Evolutionary conservation across 192 early-diverging fungal genomes (phyloP), one percentile per base, ranked within the genome.

Genomic region (Gryganskiella cystojenkinii): DNA sequence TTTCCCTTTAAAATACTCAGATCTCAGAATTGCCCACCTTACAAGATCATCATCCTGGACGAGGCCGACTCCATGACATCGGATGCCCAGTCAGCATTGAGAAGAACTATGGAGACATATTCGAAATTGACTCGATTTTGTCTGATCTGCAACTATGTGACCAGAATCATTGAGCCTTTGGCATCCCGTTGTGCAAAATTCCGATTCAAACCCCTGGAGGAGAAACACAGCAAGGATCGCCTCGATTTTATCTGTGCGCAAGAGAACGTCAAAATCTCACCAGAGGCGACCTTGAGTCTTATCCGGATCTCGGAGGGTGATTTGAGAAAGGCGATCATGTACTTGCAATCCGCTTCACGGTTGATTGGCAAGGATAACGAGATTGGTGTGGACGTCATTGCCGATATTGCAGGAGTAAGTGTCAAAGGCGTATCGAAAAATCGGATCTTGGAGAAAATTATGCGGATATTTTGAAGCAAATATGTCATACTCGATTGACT

Each of bases 41-140:
- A 92, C 86, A 99, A 99, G 81, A 93, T 99, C 27, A 86, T 99
- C 34, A 96, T 99, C 67, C 85, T 99, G 44, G 97, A 99, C 69
- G 97, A 99, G 81, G 97, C 97, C 0, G 97, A 99, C 80, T 95
- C 94, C 1, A 95, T 99, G 95, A 99, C 97, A 2, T 61, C 80
- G 1, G 96, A 98, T 70, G 97, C 97, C 0, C 97, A 99, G 70
- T 88, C 93, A 2, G 97, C 97, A 14, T 81, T 99, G 49, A 82
- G 97, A 25, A 83, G 97, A 44, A 96, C 92, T 43, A 99, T 99
- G 90, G 97, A 99, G 70, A 94, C 90, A 19, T 97, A 96, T 71
- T 95, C 96, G 25, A 89, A 91, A 46, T 86, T 94, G 20, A 98
- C 96, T 1, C 88, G 97, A 28, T 98, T 99, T 73, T 99, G 97